Conservation (phyloP, 2,329 filamentous ascomycete genomes). For the Alternaria tenuissima region DNA sequence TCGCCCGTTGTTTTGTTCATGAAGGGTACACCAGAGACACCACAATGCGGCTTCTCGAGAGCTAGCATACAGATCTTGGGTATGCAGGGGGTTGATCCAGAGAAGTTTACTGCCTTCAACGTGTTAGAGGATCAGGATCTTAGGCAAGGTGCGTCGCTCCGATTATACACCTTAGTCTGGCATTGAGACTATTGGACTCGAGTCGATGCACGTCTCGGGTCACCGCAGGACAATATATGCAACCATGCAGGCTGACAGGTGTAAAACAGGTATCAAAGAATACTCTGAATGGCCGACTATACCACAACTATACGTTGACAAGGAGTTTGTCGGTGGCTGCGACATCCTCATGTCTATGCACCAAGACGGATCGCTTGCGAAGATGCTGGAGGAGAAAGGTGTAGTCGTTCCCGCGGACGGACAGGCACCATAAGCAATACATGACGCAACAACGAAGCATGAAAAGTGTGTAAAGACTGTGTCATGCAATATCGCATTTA, state of each 20-base stretch:
- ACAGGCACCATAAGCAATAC: constrained; percentile 28
- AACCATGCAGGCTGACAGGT: constrained; percentile 23
- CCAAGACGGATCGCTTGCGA: constrained; percentile 90
- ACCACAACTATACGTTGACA: constrained; percentile 92
- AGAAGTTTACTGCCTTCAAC: constrained; percentile 98
- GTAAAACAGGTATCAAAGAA: constrained; percentile 85
- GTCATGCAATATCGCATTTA: not conserved
- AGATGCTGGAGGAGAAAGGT: constrained; percentile 89
- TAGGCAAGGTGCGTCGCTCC: constrained; percentile 68
- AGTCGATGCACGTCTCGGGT: not conserved
- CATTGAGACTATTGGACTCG: not conserved
- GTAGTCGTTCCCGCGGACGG: constrained; percentile 70
- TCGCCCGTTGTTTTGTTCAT: constrained; percentile 97
- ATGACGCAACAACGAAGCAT: not conserved
- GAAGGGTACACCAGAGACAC: constrained; percentile 97
- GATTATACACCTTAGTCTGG: not conserved
- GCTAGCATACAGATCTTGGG: constrained; percentile 95
- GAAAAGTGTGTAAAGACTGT: not conserved
- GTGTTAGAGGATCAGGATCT: constrained; percentile 91
- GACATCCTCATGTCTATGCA: constrained; percentile 98
- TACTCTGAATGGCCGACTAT: constrained; percentile 99
- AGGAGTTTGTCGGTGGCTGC: constrained; percentile 97
- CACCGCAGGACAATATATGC: not conserved
- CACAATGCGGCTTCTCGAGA: constrained; percentile 95
- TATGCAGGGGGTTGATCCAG: constrained; percentile 91